A percentile compares a stretch with the other conserved stretches of the same genome.
Evolutionary conservation across 345 rosid genomes (phyloP).

Genomic region (Rhizophora mangle): DNA sequence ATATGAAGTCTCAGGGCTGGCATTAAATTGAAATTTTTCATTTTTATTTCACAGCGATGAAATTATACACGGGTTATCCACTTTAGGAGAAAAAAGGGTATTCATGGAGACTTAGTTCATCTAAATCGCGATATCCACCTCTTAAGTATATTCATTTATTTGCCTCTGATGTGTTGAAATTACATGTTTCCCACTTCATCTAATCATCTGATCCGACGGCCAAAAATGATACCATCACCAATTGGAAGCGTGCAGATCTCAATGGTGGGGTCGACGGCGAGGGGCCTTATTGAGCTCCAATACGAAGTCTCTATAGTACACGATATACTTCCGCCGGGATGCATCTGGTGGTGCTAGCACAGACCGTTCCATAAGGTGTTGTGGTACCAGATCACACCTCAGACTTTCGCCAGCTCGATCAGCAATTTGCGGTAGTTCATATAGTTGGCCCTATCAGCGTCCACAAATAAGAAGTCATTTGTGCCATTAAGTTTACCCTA

Average conservation of each 20-base stretch:
- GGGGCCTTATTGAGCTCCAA: slow-evolving; percentile 91
- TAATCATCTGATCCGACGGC: slow-evolving; percentile 68
- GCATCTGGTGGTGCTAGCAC: slow-evolving; percentile 87
- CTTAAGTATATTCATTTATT: neutral
- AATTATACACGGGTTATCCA: too few species aligned
- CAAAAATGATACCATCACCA: slow-evolving; percentile 93
- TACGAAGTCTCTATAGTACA: slow-evolving; percentile 85
- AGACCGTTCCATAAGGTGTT: slow-evolving; percentile 96
- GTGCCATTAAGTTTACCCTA: slow-evolving; percentile 77
- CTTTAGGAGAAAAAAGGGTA: too few species aligned
- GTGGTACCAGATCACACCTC: slow-evolving; percentile 94
- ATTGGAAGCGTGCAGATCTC: slow-evolving; percentile 97
- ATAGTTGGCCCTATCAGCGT: slow-evolving; percentile 71
- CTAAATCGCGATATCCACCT: neutral
- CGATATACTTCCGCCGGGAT: slow-evolving; percentile 76
- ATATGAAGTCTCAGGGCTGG: too few species aligned
- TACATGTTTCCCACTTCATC: neutral
- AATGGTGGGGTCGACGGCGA: slow-evolving; percentile 91
- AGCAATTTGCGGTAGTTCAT: slow-evolving; percentile 81
- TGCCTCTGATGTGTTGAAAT: neutral
- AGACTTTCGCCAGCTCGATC: slow-evolving; percentile 77
- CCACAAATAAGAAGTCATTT: slow-evolving; percentile 89
- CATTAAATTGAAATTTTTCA: too few species aligned
- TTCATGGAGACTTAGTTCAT: too few species aligned
- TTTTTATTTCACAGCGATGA: too few species aligned